Percentiles rank a stretch among this genome's conserved stretches.
Conservation (phyloP, 768 basidiomycete species). For the Epithele typhae region DNA sequence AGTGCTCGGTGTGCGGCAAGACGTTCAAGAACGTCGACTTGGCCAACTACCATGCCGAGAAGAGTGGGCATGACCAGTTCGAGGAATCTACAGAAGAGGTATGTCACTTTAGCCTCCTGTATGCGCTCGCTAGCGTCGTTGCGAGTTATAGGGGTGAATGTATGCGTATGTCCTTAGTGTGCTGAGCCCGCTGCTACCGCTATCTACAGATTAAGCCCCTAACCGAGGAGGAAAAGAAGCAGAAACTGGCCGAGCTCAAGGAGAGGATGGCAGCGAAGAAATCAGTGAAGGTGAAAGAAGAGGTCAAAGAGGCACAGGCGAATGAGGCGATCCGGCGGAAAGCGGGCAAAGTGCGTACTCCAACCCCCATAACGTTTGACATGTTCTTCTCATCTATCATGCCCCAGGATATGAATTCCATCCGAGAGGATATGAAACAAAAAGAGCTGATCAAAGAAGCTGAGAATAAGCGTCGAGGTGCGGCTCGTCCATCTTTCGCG, state of each 20-base stretch:
- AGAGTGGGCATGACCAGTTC: slow-evolving; percentile 92
- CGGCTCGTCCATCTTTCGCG: slow-evolving; percentile 1
- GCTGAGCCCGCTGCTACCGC: no score
- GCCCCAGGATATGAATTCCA: slow-evolving; percentile 58
- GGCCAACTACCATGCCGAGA: slow-evolving; percentile 91
- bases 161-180: no score
- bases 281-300: slow-evolving; percentile 62
- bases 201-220: slow-evolving; percentile 83
- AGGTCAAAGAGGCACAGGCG: slow-evolving; percentile 64
- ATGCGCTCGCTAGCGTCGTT: no score
- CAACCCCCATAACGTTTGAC: not conserved
- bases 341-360: slow-evolving; percentile 60
- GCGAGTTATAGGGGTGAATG: no score
- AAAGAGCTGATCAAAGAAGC: slow-evolving; percentile 85
- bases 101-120: slow-evolving; percentile 4
- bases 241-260: slow-evolving; percentile 74
- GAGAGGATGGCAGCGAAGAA: slow-evolving; percentile 81
- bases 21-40: slow-evolving; percentile 81
- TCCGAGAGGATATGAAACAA: slow-evolving; percentile 71
- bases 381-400: not conserved
- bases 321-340: slow-evolving; percentile 84
- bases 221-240: slow-evolving; percentile 89
- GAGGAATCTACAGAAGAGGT: slow-evolving; percentile 96
- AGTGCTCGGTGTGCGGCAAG: slow-evolving; percentile 82
- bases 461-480: slow-evolving; percentile 76